These are phyloP conservation scores for Dioszegia hungarica DNA, from an alignment of 768 basidiomycete species.

Conservation along the genomic window DNA sequence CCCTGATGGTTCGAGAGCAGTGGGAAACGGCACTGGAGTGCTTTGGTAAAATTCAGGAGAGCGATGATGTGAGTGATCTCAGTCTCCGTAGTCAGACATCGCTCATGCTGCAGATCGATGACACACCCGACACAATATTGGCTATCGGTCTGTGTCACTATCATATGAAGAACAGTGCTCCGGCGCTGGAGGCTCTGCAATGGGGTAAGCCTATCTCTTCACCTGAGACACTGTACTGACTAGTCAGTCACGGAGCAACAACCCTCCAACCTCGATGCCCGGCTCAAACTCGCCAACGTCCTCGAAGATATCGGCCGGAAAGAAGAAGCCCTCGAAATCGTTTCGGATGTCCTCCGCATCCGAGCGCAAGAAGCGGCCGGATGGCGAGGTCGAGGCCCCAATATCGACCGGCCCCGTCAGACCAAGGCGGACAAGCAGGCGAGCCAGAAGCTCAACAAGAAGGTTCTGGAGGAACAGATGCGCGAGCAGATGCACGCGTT, in stretches of 20 bases:
- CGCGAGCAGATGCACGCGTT: constrained; percentile 53
- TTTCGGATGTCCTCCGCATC: constrained; percentile 55
- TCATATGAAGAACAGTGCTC: constrained; percentile 66
- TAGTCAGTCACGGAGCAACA: constrained; percentile 65
- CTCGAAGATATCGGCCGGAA: constrained; percentile 80
- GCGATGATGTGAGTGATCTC: constrained; percentile 59
- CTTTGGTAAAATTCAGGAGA: constrained; percentile 70
- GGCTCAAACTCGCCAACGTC: constrained; percentile 83
- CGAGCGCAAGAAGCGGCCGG: constrained; percentile 6
- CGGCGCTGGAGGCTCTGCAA: constrained; percentile 77
- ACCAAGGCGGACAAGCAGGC: constrained; percentile 24
- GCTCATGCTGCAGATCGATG: constrained; percentile 57
- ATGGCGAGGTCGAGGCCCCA: not conserved
- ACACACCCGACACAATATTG: constrained; percentile 21
- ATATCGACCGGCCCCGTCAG: not conserved
- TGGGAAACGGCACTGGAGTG: constrained; percentile 74
- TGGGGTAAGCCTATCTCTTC: constrained; percentile 56
- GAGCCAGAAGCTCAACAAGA: constrained; percentile 22
- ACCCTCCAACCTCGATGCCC: constrained; percentile 71
- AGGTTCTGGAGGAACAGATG: constrained; percentile 36
- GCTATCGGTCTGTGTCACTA: constrained; percentile 79
- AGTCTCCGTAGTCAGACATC: not conserved
- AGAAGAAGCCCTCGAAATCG: constrained; percentile 72
- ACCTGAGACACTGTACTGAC: constrained; percentile 2
- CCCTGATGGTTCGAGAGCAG: constrained; percentile 69